These are phyloP conservation scores for Penicillium angulare DNA, from an alignment of 495 filamentous ascomycete genomes.

Conservation along the genomic window DNA sequence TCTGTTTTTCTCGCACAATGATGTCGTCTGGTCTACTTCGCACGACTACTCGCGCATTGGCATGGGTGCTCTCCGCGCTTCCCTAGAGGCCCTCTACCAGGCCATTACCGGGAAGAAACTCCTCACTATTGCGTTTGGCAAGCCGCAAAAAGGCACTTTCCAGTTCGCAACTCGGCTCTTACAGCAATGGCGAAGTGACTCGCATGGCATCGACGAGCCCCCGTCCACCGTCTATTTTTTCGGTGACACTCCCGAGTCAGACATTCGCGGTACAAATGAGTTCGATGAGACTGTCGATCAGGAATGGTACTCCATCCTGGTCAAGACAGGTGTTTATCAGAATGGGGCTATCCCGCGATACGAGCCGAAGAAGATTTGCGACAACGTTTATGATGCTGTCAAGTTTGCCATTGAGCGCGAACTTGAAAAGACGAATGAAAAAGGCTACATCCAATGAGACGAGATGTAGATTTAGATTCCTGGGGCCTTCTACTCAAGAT, in stretches of 20 bases:
- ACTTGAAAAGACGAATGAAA: slow-evolving; percentile 51
- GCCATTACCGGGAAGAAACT: slow-evolving; percentile 74
- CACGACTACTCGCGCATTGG: too few relatives aligned
- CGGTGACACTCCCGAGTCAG: slow-evolving; percentile 85
- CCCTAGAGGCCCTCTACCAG: slow-evolving; percentile 77
- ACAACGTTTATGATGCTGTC: slow-evolving; percentile 80
- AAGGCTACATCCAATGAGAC: too few relatives aligned
- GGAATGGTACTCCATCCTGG: slow-evolving; percentile 84
- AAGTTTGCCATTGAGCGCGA: slow-evolving; percentile 77
- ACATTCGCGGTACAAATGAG: slow-evolving; percentile 82
- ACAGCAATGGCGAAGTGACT: slow-evolving; percentile 76
- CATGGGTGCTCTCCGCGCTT: slow-evolving; percentile 77
- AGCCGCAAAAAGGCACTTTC: slow-evolving; percentile 85
- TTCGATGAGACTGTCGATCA: slow-evolving; percentile 61
- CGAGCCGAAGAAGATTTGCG: slow-evolving; percentile 65
- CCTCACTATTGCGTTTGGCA: slow-evolving; percentile 82
- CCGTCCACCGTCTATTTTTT: slow-evolving; percentile 88
- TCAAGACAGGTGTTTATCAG: slow-evolving; percentile 82
- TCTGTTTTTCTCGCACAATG: slow-evolving; percentile 88
- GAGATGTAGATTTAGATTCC: too few relatives aligned
- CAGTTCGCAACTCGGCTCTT: slow-evolving; percentile 82
- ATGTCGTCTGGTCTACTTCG: slow-evolving; percentile 83
- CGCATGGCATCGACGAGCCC: slow-evolving; percentile 69
- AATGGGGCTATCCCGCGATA: slow-evolving; percentile 72
- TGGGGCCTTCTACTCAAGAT: too few relatives aligned